Conservation (phyloP, 2,329 filamentous ascomycete species). For the Xylariaceae sp. region DNA sequence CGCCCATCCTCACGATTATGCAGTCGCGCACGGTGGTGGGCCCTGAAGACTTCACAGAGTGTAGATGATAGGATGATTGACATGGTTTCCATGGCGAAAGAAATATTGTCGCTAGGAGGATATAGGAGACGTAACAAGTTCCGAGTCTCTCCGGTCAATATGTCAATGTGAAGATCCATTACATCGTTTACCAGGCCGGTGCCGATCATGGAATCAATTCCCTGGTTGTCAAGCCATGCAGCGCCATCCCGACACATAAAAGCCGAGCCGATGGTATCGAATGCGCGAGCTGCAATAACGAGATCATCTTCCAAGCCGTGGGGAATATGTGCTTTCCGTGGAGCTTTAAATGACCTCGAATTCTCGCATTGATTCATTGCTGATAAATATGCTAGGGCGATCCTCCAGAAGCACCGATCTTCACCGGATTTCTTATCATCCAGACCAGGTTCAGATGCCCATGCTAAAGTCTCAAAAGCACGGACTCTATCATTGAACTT, state of each 20-base stretch:
- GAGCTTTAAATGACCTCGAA: background rate
- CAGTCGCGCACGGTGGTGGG: background rate
- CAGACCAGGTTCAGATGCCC: constrained; percentile 1
- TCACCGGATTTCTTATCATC: background rate
- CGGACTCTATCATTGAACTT: constrained; percentile 1
- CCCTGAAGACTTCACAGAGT: constrained; percentile 7
- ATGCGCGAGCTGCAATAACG: background rate
- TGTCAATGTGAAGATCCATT: constrained; percentile 11
- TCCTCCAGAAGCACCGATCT: constrained; percentile 8
- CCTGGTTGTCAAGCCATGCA: constrained; percentile 8
- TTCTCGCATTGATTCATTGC: constrained; percentile 2
- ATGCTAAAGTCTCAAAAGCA: constrained; percentile 7
- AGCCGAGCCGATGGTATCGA: constrained; percentile 2
- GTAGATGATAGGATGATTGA: constrained; percentile 2
- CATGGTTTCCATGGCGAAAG: background rate
- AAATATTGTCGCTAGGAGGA: background rate
- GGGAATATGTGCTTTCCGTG: background rate
- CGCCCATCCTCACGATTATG: constrained; percentile 13
- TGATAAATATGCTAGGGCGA: background rate
- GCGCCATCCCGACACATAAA: constrained; percentile 11
- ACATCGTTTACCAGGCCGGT: background rate
- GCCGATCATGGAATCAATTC: constrained; percentile 8
- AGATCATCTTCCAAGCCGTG: background rate
- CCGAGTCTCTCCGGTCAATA: background rate
- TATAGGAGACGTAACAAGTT: constrained; percentile 5